Conservation (phyloP, 2,329 filamentous ascomycete species). For the Malbranchea cinnamomea region DNA sequence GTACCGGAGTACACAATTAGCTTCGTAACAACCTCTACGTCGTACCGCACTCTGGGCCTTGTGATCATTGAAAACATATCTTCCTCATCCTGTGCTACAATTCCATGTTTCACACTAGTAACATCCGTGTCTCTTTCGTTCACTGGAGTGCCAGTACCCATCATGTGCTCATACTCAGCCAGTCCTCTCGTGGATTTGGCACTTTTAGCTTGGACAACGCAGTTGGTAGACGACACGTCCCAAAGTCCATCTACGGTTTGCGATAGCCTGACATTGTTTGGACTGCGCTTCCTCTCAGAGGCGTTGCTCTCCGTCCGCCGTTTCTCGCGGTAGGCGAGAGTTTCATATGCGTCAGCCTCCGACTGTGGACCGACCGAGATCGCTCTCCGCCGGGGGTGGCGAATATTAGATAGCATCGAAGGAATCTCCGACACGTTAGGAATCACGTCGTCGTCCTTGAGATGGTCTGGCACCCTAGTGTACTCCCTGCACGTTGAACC, state of each 20-base stretch:
- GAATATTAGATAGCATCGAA: conserved; percentile 63
- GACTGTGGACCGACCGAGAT: conserved; percentile 90
- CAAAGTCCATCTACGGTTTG: too few species aligned
- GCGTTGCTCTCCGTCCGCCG: conserved; percentile 44
- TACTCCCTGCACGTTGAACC: conserved; percentile 47
- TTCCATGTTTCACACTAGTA: conserved; percentile 18
- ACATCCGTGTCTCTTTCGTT: conserved; percentile 16
- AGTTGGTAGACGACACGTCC: too few species aligned
- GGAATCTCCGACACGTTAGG: conserved; percentile 81
- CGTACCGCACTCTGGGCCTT: conserved; percentile 80
- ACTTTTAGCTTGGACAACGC: too few species aligned
- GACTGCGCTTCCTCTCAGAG: background rate
- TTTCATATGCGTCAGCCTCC: conserved; percentile 90
- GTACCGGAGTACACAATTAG: conserved; percentile 83
- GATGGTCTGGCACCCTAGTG: conserved; percentile 58
- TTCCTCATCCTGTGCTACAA: conserved; percentile 42
- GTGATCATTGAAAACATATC: conserved; percentile 76
- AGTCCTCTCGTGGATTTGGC: conserved; percentile 19
- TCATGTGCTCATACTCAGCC: conserved; percentile 55
- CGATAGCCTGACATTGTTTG: too few species aligned
- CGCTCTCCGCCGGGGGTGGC: conserved; percentile 61
- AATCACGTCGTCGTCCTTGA: conserved; percentile 74
- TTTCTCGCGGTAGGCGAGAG: conserved; percentile 75
- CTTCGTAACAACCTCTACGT: conserved; percentile 98
- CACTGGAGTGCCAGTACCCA: conserved; percentile 48